A percentile compares a stretch with the other conserved stretches of the same genome.
phyloP scores from a whole-genome alignment of 1,284 basidiomycete species.

The Trametes polyzona region DNA sequence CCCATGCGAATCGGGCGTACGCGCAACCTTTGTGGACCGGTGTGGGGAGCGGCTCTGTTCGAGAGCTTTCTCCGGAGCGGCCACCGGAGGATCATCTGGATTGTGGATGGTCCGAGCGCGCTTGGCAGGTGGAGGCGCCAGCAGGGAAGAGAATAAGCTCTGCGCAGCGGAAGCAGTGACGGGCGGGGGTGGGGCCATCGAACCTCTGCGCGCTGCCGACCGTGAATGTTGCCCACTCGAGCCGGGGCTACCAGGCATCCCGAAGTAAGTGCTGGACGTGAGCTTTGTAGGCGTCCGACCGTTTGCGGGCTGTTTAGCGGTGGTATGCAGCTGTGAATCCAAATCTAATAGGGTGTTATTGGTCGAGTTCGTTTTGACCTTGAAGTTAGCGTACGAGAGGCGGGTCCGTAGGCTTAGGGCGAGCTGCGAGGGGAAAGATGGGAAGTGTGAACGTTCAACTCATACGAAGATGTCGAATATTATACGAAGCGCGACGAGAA shows the following conservation, averaged over 20 bases:
- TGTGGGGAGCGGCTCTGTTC: slow-evolving; percentile 33
- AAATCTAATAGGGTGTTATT: slow-evolving; percentile 68
- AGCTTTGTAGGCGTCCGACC: slow-evolving; percentile 32
- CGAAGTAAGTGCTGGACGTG: slow-evolving; percentile 44
- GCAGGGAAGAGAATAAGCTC: slow-evolving; percentile 71
- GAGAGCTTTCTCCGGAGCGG: slow-evolving; percentile 47
- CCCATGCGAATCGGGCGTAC: slow-evolving; percentile 36
- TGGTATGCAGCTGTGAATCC: slow-evolving; percentile 51
- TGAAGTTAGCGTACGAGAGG: slow-evolving; percentile 79
- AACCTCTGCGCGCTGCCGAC: slow-evolving; percentile 40
- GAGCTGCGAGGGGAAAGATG: slow-evolving; percentile 48
- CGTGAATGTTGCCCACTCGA: slow-evolving; percentile 28
- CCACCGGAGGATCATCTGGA: slow-evolving; percentile 66
- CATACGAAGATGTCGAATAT: too few species aligned
- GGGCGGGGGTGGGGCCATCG: slow-evolving; percentile 54
- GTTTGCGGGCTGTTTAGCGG: slow-evolving; percentile 38
- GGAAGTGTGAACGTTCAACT: background rate
- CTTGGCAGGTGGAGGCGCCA: slow-evolving; percentile 73
- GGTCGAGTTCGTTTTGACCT: slow-evolving; percentile 72
- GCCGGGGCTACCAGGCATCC: slow-evolving; percentile 40
- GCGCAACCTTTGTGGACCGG: slow-evolving; percentile 28
- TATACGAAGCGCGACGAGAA: too few species aligned
- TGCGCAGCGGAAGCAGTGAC: slow-evolving; percentile 48
- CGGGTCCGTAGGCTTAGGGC: slow-evolving; percentile 77
- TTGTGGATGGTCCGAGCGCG: slow-evolving; percentile 77